Conservation (phyloP, 768 basidiomycete species). For the Leucogyrophana mollusca region DNA sequence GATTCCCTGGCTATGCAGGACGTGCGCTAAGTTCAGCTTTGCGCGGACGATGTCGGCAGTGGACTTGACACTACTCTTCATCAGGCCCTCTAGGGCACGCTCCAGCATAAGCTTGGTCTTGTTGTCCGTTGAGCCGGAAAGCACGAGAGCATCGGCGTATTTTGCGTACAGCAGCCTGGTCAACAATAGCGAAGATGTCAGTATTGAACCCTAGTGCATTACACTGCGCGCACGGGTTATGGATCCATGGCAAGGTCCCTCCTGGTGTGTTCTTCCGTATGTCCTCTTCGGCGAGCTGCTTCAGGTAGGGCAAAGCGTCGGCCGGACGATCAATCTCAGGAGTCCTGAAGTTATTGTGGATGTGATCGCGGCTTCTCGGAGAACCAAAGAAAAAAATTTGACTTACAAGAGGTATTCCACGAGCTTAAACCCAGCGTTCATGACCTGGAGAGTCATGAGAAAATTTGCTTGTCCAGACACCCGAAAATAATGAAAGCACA, state of each 20-base stretch:
- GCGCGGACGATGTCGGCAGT: neutral
- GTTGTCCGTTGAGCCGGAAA: conserved; percentile 5
- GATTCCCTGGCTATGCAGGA: conserved; percentile 10
- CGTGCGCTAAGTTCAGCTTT: conserved; percentile 10
- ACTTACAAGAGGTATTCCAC: conserved; percentile 1
- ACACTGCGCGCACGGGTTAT: conserved; percentile 1
- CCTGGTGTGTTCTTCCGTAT: neutral
- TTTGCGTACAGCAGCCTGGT: neutral
- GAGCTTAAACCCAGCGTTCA: conserved; percentile 4
- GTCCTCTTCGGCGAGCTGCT: conserved; percentile 1
- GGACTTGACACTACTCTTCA: neutral
- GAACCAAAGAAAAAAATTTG: too few species aligned
- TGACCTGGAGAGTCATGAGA: neutral
- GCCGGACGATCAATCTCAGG: conserved; percentile 5
- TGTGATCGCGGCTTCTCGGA: too few species aligned
- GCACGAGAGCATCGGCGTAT: conserved; percentile 8
- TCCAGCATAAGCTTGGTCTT: conserved; percentile 6
- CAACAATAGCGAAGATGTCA: neutral
- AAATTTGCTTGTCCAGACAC: too few species aligned
- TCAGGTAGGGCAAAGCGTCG: conserved; percentile 6
- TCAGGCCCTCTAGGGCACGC: conserved; percentile 4
- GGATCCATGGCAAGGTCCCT: neutral
- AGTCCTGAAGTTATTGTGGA: neutral
- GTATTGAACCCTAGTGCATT: too few species aligned
- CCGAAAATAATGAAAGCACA: too few species aligned